A percentile compares a stretch with the other conserved stretches of the same genome.
Evolutionary conservation across 148 eudicot genomes (phyloP).

Genomic region (Cornus kousa): DNA sequence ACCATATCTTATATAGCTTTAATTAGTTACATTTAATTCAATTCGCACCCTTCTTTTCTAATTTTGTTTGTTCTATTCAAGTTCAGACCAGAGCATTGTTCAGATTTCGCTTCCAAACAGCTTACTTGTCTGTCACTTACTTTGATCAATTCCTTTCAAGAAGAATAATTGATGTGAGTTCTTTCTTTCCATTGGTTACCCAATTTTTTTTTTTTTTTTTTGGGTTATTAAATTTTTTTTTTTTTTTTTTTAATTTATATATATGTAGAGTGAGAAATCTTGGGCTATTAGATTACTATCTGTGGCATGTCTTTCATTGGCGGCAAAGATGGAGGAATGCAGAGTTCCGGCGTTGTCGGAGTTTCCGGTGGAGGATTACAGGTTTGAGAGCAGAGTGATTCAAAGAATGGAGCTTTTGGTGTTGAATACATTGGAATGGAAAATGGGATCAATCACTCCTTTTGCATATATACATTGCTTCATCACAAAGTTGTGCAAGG

Average conservation of each 20-base stretch:
- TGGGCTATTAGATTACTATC: constrained; percentile 44
- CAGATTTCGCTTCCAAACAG: constrained; percentile 41
- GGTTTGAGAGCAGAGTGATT: constrained; percentile 36
- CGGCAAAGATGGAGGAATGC: constrained; percentile 56
- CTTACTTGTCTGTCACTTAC: constrained; percentile 46
- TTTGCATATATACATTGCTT: constrained; percentile 38
- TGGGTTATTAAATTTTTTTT: too few species aligned
- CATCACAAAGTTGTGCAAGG: constrained; percentile 20
- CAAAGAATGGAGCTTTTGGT: constrained; percentile 63
- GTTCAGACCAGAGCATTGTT: constrained; percentile 35
- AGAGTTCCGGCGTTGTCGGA: constrained; percentile 30
- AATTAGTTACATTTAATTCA: neutral
- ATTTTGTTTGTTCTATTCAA: neutral
- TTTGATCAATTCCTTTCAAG: constrained; percentile 48
- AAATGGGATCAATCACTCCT: constrained; percentile 43
- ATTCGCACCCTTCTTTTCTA: neutral
- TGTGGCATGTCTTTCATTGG: constrained; percentile 46
- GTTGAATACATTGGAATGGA: constrained; percentile 54
- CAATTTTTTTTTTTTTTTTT: neutral
- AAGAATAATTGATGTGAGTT: constrained; percentile 48
- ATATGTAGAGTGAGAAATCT: constrained; percentile 26
- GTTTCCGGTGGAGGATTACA: constrained; percentile 24
- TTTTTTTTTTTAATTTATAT: neutral
- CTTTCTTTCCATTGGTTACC: neutral
- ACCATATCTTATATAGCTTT: too few species aligned